Evolutionary conservation across 2,329 filamentous ascomycete species (phyloP).

Genomic region (Parafenestella ontariensis): DNA sequence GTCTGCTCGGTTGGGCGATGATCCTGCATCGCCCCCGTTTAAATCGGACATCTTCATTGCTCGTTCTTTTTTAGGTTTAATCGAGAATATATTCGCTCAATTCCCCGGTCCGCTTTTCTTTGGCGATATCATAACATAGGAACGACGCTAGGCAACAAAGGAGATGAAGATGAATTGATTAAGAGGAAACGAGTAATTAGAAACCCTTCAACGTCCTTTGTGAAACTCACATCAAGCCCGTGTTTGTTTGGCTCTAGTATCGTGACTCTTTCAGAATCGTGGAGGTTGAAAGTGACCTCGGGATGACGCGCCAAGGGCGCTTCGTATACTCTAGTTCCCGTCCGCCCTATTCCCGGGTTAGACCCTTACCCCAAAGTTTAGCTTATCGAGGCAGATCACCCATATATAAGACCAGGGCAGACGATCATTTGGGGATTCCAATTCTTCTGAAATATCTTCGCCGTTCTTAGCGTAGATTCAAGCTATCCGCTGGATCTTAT

Average conservation of each 20-base stretch:
- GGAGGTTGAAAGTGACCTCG: neutral
- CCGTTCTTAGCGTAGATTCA: neutral
- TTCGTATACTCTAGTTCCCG: neutral
- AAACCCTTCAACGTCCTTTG: too few species aligned
- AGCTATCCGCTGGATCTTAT: conserved; percentile 20
- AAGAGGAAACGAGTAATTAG: too few species aligned
- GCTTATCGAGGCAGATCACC: neutral
- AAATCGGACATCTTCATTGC: neutral
- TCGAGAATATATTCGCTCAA: neutral
- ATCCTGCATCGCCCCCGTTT: neutral
- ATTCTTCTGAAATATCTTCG: neutral
- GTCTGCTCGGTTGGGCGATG: neutral
- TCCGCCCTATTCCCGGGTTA: neutral
- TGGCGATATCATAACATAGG: neutral
- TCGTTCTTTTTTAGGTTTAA: neutral
- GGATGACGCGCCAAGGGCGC: neutral
- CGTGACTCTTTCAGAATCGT: neutral
- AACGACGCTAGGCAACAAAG: neutral
- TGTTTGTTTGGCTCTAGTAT: neutral
- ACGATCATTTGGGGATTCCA: neutral
- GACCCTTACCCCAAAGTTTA: neutral
- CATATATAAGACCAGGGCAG: neutral
- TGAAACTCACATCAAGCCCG: neutral
- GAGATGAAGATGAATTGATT: neutral
- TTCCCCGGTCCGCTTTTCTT: neutral